A percentile compares a stretch with the other conserved stretches of the same genome.
phyloP scores from a whole-genome alignment of 192 early-diverging fungal genomes.

The Lobosporangium transversale region DNA sequence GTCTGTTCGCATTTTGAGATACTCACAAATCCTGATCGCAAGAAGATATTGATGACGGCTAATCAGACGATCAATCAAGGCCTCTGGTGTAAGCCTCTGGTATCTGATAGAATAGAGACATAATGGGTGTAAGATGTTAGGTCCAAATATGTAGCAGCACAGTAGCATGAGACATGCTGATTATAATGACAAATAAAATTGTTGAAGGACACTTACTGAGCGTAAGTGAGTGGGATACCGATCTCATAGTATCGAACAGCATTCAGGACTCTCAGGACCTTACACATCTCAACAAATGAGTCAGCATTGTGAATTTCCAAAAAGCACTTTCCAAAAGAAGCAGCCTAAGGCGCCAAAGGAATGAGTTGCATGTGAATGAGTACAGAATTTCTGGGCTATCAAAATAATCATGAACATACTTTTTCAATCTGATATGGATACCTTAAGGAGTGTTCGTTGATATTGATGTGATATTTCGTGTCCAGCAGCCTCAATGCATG shows the following conservation, averaged over 20 bases:
- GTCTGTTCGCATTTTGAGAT: conserved; percentile 80
- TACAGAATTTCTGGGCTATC: no score
- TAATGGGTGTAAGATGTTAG: background rate
- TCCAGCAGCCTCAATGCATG: conserved; percentile 92
- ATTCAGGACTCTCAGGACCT: conserved; percentile 88
- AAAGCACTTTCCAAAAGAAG: conserved; percentile 94
- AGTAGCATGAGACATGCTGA: background rate
- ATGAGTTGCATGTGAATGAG: no score
- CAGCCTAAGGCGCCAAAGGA: conserved; percentile 66
- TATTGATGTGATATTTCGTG: conserved; percentile 80
- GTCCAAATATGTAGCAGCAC: background rate
- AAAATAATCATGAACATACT: no score
- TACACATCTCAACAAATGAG: conserved; percentile 89
- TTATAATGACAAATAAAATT: no score
- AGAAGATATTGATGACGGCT: conserved; percentile 87
- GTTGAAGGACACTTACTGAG: conserved; percentile 82
- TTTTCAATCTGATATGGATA: conserved; percentile 16
- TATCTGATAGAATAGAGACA: conserved; percentile 58
- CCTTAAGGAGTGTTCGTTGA: conserved; percentile 86
- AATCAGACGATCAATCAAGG: conserved; percentile 83
- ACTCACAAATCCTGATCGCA: conserved; percentile 86
- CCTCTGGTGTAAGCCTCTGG: conserved; percentile 78
- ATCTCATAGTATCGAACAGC: conserved; percentile 84
- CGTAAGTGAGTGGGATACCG: conserved; percentile 89
- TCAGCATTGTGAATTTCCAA: conserved; percentile 87